Evolutionary conservation across 1,139 yeast genomes (phyloP).

Genomic region (Geotrichum australiense): DNA sequence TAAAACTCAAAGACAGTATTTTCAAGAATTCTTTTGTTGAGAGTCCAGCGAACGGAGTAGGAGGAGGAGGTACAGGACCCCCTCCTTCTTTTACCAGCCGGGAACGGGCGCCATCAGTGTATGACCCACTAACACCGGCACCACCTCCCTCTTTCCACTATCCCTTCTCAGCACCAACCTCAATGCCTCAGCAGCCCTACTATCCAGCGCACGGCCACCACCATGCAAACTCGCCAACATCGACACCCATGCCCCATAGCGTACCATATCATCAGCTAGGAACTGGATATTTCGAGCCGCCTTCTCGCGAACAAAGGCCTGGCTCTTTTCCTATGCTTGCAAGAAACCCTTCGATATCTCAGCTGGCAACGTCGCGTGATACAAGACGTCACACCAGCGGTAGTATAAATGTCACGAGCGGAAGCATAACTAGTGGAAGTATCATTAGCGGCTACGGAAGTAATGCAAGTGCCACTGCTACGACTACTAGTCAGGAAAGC

Average conservation of each 20-base stretch:
- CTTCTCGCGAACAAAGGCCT: conserved; percentile 28
- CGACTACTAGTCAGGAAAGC: background rate
- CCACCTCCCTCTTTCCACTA: conserved; percentile 3
- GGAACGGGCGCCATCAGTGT: background rate
- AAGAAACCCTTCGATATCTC: background rate
- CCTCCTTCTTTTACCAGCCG: too few relatives aligned
- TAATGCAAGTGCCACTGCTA: too few relatives aligned
- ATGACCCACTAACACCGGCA: background rate
- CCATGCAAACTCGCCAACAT: conserved; percentile 2
- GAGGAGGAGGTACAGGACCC: too few relatives aligned
- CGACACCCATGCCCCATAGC: background rate
- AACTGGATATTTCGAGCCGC: conserved; percentile 17
- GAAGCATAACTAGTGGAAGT: conserved; percentile 3
- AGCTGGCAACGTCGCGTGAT: too few relatives aligned
- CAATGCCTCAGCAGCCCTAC: conserved; percentile 5
- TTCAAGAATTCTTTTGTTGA: too few relatives aligned
- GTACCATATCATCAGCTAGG: background rate
- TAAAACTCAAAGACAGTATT: too few relatives aligned
- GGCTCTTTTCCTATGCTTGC: conserved; percentile 27
- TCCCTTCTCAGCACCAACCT: conserved; percentile 1
- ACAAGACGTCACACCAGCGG: too few relatives aligned
- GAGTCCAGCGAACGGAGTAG: too few relatives aligned
- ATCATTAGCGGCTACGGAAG: too few relatives aligned
- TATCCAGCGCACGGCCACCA: too few relatives aligned
- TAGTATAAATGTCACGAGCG: too few relatives aligned